A percentile compares a stretch with the other conserved stretches of the same genome.
Conservation (phyloP, 2,329 filamentous ascomycete species). For the Orbilia quercus region DNA sequence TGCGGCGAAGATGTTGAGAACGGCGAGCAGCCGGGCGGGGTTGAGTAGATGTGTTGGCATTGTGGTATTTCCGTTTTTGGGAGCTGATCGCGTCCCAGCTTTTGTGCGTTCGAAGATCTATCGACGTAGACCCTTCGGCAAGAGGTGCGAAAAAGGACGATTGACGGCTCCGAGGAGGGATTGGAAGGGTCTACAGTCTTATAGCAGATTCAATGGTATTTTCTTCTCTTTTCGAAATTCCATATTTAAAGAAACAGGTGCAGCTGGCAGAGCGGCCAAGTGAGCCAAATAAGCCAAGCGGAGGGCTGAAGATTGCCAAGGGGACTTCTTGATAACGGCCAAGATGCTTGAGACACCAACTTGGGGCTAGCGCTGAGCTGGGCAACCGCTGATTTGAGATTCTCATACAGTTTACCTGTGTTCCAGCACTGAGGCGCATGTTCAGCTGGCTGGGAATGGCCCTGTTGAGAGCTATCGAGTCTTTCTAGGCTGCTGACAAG, state of each 20-base stretch:
- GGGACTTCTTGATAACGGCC: conserved; percentile 3
- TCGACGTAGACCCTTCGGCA: background rate
- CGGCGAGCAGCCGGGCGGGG: conserved; percentile 26
- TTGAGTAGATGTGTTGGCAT: conserved; percentile 45
- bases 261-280: conserved; percentile 36
- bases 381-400: conserved; percentile 41
- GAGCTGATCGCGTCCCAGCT: conserved; percentile 4
- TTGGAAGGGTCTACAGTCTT: conserved; percentile 11
- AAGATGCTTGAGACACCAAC: conserved; percentile 5
- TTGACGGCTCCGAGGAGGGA: background rate
- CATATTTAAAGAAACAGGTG: conserved; percentile 24
- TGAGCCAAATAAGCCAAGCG: conserved; percentile 37
- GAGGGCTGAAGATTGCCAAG: conserved; percentile 41
- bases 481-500: too few species aligned
- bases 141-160: background rate
- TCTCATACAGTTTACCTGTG: conserved; percentile 5
- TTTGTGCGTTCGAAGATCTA: background rate
- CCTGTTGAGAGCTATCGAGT: background rate
- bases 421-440: conserved; percentile 9
- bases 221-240: conserved; percentile 24
- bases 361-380: conserved; percentile 45
- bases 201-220: conserved; percentile 16
- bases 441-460: conserved; percentile 14
- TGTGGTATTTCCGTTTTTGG: conserved; percentile 40
- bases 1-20: conserved; percentile 26